Evolutionary conservation across 345 rosid species (phyloP), one percentile per base, ranked within the genome.

Genomic region (Corymbia maculata): DNA sequence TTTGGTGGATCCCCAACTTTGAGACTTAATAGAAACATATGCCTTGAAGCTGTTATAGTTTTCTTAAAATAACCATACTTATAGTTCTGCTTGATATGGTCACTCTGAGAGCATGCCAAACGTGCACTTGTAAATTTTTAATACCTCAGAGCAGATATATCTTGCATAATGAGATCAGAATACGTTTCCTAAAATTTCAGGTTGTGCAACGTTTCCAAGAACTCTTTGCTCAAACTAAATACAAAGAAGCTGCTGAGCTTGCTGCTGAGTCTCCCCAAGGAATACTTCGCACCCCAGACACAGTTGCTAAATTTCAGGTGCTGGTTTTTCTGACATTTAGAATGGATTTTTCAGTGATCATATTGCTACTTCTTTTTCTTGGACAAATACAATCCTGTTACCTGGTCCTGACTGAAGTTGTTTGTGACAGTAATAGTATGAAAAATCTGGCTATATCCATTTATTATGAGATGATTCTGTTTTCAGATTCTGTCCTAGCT

Each of bases 261-360:
- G 99, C 99, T 92, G 98, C 99, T 84, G 98, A 98, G 91, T 97
- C 99, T 87, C 99, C 99, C 9, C 99, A 95, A 88, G 99, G 99
- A 88, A 93, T 97, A 86, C 99, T 98, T 64, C 95, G 99, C 82
- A 97, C 99, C 51, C 98, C 98, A 50, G 99, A 98, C 85, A 98
- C 98, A 53, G 98, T 98, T 90, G 96, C 98, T 90, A 98, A 97
- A 90, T 98, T 98, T 91, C 99, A 98, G 99, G 99, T 97, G 57
- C 85, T 85, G 80, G 36, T 92, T 87, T 86, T 59, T 68, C 52
- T 15, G 32, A 45, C 90, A 64, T 90, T 55, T 45, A 55, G 36
- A 52, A 52, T 49, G 21, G 28, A 12, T 75, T 36, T 17, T 75
- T 19, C 4, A 13, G 47, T 75, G 82, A 19, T 75, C 82, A 36